These are phyloP conservation scores for Xerocomus minutiporus DNA, from an alignment of 1,284 basidiomycete genomes.

Conservation along the genomic window DNA sequence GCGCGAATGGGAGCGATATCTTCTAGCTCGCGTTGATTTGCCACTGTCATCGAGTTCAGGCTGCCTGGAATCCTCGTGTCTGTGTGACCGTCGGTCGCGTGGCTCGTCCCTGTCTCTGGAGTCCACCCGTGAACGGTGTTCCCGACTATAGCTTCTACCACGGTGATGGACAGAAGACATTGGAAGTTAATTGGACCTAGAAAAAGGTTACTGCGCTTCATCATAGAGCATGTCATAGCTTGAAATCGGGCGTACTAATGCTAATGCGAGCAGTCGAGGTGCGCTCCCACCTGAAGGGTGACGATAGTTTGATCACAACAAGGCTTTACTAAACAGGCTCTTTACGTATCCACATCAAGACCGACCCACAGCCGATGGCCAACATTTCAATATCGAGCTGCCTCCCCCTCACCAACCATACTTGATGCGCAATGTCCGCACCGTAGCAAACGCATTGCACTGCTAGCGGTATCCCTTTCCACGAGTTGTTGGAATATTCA, in stretches of 20 bases:
- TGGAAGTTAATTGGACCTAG: background rate
- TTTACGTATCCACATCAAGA: slow-evolving; percentile 11
- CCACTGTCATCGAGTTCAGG: slow-evolving; percentile 9
- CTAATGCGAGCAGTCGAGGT: background rate
- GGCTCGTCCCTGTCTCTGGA: slow-evolving; percentile 15
- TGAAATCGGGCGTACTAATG: background rate
- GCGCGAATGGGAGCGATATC: slow-evolving; percentile 21
- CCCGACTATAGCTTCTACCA: slow-evolving; percentile 19
- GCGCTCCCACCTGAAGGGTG: background rate
- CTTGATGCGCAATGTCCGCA: slow-evolving; percentile 27
- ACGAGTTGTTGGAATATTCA: slow-evolving; percentile 17
- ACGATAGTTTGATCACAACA: slow-evolving; percentile 21
- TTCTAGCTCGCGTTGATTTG: slow-evolving; percentile 2
- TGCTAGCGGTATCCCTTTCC: slow-evolving; percentile 8
- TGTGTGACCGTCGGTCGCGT: slow-evolving; percentile 17
- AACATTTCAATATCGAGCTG: background rate
- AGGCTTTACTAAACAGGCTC: slow-evolving; percentile 28
- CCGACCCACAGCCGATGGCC: slow-evolving; percentile 18
- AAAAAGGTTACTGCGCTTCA: background rate
- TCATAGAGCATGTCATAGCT: background rate
- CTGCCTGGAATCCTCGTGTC: slow-evolving; percentile 12
- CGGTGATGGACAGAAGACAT: slow-evolving; percentile 21
- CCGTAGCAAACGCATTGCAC: slow-evolving; percentile 23
- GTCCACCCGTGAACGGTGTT: slow-evolving; percentile 11
- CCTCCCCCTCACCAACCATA: background rate